phyloP scores from a whole-genome alignment of 306 rosid genomes.

The Sindora glabra region DNA sequence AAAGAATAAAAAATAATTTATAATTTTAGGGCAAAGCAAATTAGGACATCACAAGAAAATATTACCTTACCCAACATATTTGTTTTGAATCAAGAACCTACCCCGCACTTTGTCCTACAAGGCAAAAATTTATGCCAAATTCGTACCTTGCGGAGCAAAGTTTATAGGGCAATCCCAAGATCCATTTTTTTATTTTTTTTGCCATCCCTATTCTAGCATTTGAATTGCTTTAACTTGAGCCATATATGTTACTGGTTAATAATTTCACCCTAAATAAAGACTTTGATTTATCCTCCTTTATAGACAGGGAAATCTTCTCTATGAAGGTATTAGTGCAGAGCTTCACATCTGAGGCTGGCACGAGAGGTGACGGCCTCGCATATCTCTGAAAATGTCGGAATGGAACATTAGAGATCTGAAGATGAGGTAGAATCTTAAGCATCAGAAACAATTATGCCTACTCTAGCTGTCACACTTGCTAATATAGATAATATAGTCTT shows the following conservation, averaged over 20 bases:
- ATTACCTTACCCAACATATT: too few species aligned
- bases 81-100: too few species aligned
- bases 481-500: not conserved
- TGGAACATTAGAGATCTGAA: not conserved
- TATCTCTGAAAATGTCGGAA: constrained; percentile 57
- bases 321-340: constrained; percentile 28
- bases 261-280: constrained; percentile 51
- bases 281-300: constrained; percentile 30
- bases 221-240: constrained; percentile 49
- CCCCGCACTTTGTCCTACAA: too few species aligned
- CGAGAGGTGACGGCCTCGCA: constrained; percentile 53
- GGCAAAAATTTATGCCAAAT: too few species aligned
- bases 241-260: constrained; percentile 59
- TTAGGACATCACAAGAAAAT: too few species aligned
- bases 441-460: not conserved
- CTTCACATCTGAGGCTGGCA: constrained; percentile 59
- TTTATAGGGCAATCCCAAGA: too few species aligned
- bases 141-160: too few species aligned
- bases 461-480: not conserved
- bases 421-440: not conserved
- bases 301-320: constrained; percentile 29
- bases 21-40: too few species aligned
- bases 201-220: too few species aligned
- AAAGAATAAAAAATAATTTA: too few species aligned
- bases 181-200: too few species aligned